phyloP scores from a whole-genome alignment of 2,329 filamentous ascomycete genomes.

The Ceratocystis colombiana region DNA sequence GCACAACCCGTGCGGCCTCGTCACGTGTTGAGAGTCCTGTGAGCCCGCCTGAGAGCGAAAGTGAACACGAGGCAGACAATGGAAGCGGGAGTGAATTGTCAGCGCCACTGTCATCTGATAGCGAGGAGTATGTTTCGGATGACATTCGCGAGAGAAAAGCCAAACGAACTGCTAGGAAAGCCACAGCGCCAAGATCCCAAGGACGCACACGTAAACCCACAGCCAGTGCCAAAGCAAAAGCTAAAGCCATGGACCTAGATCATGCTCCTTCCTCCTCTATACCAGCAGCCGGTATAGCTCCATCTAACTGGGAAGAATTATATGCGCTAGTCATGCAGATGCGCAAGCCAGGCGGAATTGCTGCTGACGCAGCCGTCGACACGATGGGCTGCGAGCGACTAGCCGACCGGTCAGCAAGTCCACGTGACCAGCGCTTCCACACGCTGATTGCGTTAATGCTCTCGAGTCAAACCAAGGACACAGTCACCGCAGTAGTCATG shows the following conservation, averaged over 20 bases:
- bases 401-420: constrained; percentile 43
- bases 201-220: constrained; percentile 39
- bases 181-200: not conserved
- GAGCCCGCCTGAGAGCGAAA: not conserved
- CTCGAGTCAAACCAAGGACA: constrained; percentile 87
- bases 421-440: constrained; percentile 62
- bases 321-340: constrained; percentile 71
- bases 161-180: not conserved
- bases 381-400: constrained; percentile 91
- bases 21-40: not conserved
- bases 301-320: constrained; percentile 72
- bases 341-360: constrained; percentile 46
- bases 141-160: not conserved
- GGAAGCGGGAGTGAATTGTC: constrained; percentile 1
- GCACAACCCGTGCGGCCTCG: constrained; percentile 20
- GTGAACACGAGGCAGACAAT: not conserved
- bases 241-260: constrained; percentile 5
- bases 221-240: constrained; percentile 32
- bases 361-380: constrained; percentile 76
- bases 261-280: not conserved
- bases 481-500: constrained; percentile 78
- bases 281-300: constrained; percentile 35
- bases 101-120: constrained; percentile 16
- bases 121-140: constrained; percentile 14
- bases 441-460: constrained; percentile 84